Evolutionary conservation across 371 early-diverging fungal genomes (phyloP).

Genomic region (Thermomucor indicae-seudaticae): DNA sequence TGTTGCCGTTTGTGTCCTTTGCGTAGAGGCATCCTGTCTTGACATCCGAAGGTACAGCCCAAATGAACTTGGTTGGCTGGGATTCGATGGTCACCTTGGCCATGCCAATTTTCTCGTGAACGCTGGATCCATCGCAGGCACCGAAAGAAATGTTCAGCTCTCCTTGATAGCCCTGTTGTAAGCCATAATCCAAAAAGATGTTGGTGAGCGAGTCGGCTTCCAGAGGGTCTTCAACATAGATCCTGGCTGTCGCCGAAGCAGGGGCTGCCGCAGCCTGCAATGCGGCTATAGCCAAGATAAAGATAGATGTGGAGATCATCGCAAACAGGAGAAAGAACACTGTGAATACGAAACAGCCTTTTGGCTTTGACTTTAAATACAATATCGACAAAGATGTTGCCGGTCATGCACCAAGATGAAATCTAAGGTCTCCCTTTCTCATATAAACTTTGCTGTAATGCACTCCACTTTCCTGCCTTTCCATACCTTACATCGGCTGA

Average conservation of each 20-base stretch:
- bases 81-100: conserved; percentile 7
- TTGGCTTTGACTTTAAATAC: too few relatives aligned
- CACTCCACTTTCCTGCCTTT: too few relatives aligned
- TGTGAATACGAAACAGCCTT: too few relatives aligned
- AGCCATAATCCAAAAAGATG: conserved; percentile 22
- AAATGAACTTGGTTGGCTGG: conserved; percentile 20
- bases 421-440: too few relatives aligned
- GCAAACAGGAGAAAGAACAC: too few relatives aligned
- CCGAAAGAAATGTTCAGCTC: conserved; percentile 11
- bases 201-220: conserved; percentile 20
- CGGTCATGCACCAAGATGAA: too few relatives aligned
- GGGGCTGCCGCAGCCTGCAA: conserved; percentile 22
- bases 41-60: conserved; percentile 20
- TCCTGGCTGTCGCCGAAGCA: neutral
- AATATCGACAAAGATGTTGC: too few relatives aligned
- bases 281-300: conserved; percentile 22
- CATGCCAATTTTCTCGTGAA: conserved; percentile 11
- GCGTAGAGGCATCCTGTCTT: conserved; percentile 16
- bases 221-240: conserved; percentile 7
- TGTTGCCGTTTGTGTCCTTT: conserved; percentile 10
- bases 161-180: conserved; percentile 3
- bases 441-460: too few relatives aligned
- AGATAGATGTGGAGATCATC: conserved; percentile 14
- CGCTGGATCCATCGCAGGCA: conserved; percentile 8
- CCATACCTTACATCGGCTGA: too few relatives aligned